Base-by-base conservation (phyloP, 2,329 filamentous ascomycete genomes). In the Exutisphaerella laricina region DNA sequence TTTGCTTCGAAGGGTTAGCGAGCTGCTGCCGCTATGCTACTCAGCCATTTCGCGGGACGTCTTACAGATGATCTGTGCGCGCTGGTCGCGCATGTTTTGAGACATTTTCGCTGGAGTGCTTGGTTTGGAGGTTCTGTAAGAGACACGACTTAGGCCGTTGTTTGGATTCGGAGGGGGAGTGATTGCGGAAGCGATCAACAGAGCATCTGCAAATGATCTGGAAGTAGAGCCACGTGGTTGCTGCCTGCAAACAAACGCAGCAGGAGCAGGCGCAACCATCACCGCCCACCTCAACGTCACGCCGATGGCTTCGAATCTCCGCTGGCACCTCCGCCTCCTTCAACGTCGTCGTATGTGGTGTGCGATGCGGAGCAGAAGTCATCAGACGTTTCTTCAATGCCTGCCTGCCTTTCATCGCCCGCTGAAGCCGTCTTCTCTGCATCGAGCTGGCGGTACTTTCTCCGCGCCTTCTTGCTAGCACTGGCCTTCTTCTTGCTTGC, bases 391-490 rank as follows among this genome's bases (percentile, higher is more conserved):
- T 35, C 17, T 20, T 35, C 17, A 8, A 23, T 35, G 33, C 33
- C 29, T 21, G 21, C 12, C 8, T 38, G 25, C 18, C 25, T 28
- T 13, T 14, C 35, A 16, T 21, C 22, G n/a, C 41, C 26, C 20
- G 8, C 29, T n/a, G 25, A 28, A 23, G 39, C 58, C 2, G 52
- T 59, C 53, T 71, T 73, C 35, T 69, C 72, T 46, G 75, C 74
- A 3, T 72, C 74, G 1, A 86, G 64, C 58, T 74, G 74, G 48
- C 74, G 73, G 59, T 90, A 90, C 66, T 95, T 95, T 56, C 87
- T 75, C 57, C 82, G 77, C 42, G 78, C 80, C 75, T 96, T 96
- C 69, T 96, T 94, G 4, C 72, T 75, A 16, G 78, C 78, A 61
- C 88, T 92, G 21, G 80, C 84, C 57, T 85, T 82, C 67, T 78